A percentile compares a stretch with the other conserved stretches of the same genome.
These are phyloP conservation scores for Macrocybe gigantea DNA, from an alignment of 768 basidiomycete species.

Conservation along the genomic window DNA sequence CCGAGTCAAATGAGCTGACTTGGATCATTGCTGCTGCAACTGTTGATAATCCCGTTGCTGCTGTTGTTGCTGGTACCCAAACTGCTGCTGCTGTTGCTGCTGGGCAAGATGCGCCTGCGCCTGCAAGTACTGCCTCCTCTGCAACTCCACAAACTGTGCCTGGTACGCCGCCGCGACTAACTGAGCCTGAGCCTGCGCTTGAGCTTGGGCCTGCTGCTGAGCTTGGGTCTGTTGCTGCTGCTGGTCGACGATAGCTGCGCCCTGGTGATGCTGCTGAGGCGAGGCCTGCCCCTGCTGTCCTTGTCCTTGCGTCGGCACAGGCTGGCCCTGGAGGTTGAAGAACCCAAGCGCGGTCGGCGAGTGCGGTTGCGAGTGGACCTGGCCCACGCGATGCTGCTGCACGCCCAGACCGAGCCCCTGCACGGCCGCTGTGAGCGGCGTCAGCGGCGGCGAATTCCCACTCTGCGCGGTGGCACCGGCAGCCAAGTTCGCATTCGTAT, in stretches of 20 bases:
- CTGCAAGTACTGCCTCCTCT: slow-evolving; percentile 25
- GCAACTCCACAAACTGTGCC: slow-evolving; percentile 16
- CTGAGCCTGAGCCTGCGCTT: slow-evolving; percentile 10
- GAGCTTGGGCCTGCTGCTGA: slow-evolving; percentile 8
- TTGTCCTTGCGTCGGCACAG: slow-evolving; percentile 8
- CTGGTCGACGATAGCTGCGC: not conserved
- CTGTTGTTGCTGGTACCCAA: not conserved
- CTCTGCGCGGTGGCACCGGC: not conserved
- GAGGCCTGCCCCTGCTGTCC: slow-evolving; percentile 21
- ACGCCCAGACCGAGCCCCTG: slow-evolving; percentile 22
- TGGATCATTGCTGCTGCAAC: slow-evolving; percentile 6
- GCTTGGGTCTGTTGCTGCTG: slow-evolving; percentile 7
- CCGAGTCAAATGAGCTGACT: not conserved
- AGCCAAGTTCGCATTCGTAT: slow-evolving; percentile 8
- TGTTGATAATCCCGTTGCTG: slow-evolving; percentile 17
- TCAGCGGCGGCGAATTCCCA: slow-evolving; percentile 12
- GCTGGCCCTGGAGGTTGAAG: slow-evolving; percentile 7
- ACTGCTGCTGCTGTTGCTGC: slow-evolving; percentile 9
- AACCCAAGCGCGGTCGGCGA: slow-evolving; percentile 16
- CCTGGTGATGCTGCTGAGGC: slow-evolving; percentile 15
- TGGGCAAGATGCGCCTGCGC: slow-evolving; percentile 16
- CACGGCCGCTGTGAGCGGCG: slow-evolving; percentile 17
- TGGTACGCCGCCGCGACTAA: slow-evolving; percentile 11
- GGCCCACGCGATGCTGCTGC: slow-evolving; percentile 24
- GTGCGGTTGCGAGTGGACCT: slow-evolving; percentile 26